These are phyloP conservation scores for Saturnispora gosingensis DNA, from an alignment of 805 yeast species.

Conservation along the genomic window DNA sequence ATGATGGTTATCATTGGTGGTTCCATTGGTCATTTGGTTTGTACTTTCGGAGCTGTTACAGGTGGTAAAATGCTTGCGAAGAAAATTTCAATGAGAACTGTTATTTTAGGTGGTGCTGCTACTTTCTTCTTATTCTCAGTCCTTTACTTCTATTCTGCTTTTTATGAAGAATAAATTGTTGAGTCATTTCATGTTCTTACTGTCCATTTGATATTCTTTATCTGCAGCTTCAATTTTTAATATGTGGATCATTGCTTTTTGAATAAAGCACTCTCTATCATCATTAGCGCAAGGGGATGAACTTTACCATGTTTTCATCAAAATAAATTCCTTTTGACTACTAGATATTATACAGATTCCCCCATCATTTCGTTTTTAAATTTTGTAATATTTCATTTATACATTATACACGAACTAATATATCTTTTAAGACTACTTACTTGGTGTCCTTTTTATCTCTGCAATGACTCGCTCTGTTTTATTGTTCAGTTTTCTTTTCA, in stretches of 20 bases:
- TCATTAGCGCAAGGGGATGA: neutral
- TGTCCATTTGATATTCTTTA: neutral
- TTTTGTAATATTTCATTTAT: neutral
- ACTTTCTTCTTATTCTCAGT: slow-evolving; percentile 81
- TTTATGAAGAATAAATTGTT: slow-evolving; percentile 21
- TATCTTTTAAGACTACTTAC: neutral
- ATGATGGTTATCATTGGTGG: slow-evolving; percentile 87
- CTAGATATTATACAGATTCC: neutral
- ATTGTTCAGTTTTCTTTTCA: neutral
- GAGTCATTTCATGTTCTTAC: neutral
- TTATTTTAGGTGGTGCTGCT: slow-evolving; percentile 82
- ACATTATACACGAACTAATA: neutral
- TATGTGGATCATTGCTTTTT: neutral
- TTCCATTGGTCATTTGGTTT: slow-evolving; percentile 76
- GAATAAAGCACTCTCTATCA: neutral
- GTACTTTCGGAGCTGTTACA: slow-evolving; percentile 83
- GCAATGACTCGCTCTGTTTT: neutral
- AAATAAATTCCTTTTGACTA: neutral
- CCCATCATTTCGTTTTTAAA: neutral
- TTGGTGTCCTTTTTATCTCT: neutral
- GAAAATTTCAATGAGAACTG: slow-evolving; percentile 81
- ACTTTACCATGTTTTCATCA: neutral
- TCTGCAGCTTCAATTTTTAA: neutral
- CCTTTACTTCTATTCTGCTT: slow-evolving; percentile 68
- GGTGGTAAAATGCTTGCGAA: slow-evolving; percentile 91